These are phyloP conservation scores for Melaleuca alternifolia DNA, from an alignment of 345 rosid species.

Conservation along the genomic window DNA sequence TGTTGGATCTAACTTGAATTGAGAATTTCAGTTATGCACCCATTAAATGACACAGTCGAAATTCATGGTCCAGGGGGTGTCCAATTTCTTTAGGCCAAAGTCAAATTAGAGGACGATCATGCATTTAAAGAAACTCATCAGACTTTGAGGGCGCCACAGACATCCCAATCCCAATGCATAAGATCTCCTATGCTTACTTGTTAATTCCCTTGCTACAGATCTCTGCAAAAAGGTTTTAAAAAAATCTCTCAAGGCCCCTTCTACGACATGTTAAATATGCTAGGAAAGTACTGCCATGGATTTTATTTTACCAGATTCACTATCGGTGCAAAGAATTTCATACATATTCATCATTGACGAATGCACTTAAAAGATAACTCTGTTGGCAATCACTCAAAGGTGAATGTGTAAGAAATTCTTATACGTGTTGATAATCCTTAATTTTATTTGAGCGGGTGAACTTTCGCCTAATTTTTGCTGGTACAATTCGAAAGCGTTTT, in stretches of 20 bases:
- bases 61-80: not conserved
- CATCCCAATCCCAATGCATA: not conserved
- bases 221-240: not conserved
- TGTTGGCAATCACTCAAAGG: not conserved
- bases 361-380: not conserved
- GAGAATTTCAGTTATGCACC: not conserved
- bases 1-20: not conserved
- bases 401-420: rapidly evolving
- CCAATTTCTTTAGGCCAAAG: not conserved
- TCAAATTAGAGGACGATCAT: not conserved
- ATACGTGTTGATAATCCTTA: not conserved
- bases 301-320: not conserved
- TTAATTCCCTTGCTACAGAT: not conserved
- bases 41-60: not conserved
- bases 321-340: not conserved
- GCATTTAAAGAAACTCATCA: not conserved
- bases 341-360: not conserved
- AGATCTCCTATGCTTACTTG: not conserved
- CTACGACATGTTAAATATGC: not conserved
- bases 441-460: not conserved
- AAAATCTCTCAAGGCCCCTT: not conserved
- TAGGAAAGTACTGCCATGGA: not conserved
- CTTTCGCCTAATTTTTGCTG: not conserved
- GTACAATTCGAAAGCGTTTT: not conserved
- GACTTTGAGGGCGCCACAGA: not conserved